phyloP scores from a whole-genome alignment of 257 asterid species.

The Fraxinus pennsylvanica region DNA sequence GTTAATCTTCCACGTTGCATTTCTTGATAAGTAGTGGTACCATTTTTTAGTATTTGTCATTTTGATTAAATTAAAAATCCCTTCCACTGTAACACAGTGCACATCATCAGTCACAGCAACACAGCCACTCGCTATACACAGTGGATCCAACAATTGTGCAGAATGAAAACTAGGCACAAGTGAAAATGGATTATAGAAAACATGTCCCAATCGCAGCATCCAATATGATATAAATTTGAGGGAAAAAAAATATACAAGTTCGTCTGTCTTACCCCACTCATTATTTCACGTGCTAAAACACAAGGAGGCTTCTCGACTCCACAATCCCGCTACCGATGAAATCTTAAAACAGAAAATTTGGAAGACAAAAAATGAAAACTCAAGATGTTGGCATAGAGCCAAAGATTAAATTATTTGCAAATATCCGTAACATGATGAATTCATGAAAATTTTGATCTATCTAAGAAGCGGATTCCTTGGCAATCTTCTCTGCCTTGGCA shows the following conservation, averaged over 20 bases:
- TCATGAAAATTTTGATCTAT: constrained; percentile 19
- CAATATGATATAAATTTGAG: constrained; percentile 33
- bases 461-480: constrained; percentile 80
- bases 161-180: neutral
- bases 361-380: constrained; percentile 32
- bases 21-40: constrained; percentile 23
- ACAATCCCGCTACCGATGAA: constrained; percentile 25
- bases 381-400: constrained; percentile 46
- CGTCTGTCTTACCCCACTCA: constrained; percentile 38
- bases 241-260: constrained; percentile 65
- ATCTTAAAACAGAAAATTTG: constrained; percentile 24
- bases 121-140: too few species aligned
- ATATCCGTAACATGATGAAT: constrained; percentile 39
- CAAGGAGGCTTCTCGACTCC: constrained; percentile 44
- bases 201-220: constrained; percentile 9
- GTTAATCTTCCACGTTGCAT: constrained; percentile 36
- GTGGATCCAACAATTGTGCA: neutral
- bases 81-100: too few species aligned
- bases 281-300: constrained; percentile 46
- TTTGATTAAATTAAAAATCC: neutral
- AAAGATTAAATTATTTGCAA: constrained; percentile 65
- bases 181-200: neutral
- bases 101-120: too few species aligned
- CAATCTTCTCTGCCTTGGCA: constrained; percentile 98
- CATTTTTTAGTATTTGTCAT: neutral